phyloP scores from a whole-genome alignment of 495 filamentous ascomycete genomes.

The Trichoderma erinaceum region DNA sequence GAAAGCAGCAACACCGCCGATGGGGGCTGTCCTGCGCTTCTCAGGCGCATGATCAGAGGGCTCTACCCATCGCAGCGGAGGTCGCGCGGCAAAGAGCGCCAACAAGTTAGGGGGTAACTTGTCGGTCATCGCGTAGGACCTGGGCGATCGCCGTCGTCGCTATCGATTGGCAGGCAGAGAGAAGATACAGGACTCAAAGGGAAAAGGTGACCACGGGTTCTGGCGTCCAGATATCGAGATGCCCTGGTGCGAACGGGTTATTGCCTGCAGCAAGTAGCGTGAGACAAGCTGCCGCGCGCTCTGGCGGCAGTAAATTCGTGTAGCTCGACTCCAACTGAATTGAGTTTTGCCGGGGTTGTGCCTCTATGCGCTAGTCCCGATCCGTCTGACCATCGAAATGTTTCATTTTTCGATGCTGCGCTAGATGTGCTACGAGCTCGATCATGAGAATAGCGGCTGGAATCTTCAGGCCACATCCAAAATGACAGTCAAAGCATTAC shows the following conservation, averaged over 20 bases:
- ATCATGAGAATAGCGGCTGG: constrained; percentile 1
- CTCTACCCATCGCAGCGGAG: constrained; percentile 82
- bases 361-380: background rate
- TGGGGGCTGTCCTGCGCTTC: constrained; percentile 64
- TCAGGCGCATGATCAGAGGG: constrained; percentile 79
- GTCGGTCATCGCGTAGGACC: constrained; percentile 67
- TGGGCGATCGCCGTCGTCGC: background rate
- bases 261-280: background rate
- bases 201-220: background rate
- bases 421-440: background rate
- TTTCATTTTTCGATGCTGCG: constrained; percentile 7
- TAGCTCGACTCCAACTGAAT: background rate
- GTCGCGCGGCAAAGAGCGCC: constrained; percentile 88
- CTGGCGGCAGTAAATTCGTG: constrained; percentile 13
- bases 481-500: constrained; percentile 63
- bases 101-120: constrained; percentile 89
- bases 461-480: constrained; percentile 22
- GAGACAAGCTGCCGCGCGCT: constrained; percentile 11
- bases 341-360: background rate
- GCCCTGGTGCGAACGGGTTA: constrained; percentile 7
- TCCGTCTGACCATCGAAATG: background rate
- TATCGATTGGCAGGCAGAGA: background rate
- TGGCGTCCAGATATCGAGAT: background rate
- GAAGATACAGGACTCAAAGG: too few relatives aligned
- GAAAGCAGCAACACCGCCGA: constrained; percentile 67